Conservation (phyloP, 768 basidiomycete species). For the Cyclocybe cylindracea region DNA sequence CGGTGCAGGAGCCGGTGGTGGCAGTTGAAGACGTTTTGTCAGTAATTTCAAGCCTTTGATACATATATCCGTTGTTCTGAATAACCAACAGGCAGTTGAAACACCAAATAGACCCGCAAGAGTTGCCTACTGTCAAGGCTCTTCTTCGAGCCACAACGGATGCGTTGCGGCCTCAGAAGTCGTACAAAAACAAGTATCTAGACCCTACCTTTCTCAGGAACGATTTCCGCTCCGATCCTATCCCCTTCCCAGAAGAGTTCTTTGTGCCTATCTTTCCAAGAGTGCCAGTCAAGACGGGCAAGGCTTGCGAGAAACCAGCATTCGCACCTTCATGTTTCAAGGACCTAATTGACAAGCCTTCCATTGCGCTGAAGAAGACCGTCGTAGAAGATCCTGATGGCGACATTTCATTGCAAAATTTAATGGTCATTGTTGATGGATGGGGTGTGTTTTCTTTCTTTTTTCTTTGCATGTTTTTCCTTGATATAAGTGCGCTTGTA, state of each 20-base stretch:
- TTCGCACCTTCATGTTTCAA: conserved; percentile 4
- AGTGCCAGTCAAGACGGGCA: neutral
- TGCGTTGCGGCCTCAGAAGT: conserved; percentile 17
- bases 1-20: conserved; percentile 11
- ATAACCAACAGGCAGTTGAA: conserved; percentile 15
- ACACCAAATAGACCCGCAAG: conserved; percentile 30
- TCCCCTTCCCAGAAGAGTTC: conserved; percentile 11
- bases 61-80: neutral
- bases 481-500: conserved; percentile 9
- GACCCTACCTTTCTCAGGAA: conserved; percentile 17
- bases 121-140: conserved; percentile 12
- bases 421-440: conserved; percentile 57
- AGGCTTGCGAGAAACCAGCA: conserved; percentile 4
- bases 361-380: conserved; percentile 5
- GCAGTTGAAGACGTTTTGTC: conserved; percentile 26
- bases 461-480: neutral
- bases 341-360: conserved; percentile 8
- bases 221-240: neutral
- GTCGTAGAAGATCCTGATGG: conserved; percentile 37
- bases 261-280: conserved; percentile 47
- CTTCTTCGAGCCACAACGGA: conserved; percentile 19
- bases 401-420: conserved; percentile 48
- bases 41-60: neutral
- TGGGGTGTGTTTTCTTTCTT: conserved; percentile 50
- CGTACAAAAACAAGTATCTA: conserved; percentile 26